Conservation (phyloP, 164 flowering plant species). For the Chimonanthus praecox region DNA sequence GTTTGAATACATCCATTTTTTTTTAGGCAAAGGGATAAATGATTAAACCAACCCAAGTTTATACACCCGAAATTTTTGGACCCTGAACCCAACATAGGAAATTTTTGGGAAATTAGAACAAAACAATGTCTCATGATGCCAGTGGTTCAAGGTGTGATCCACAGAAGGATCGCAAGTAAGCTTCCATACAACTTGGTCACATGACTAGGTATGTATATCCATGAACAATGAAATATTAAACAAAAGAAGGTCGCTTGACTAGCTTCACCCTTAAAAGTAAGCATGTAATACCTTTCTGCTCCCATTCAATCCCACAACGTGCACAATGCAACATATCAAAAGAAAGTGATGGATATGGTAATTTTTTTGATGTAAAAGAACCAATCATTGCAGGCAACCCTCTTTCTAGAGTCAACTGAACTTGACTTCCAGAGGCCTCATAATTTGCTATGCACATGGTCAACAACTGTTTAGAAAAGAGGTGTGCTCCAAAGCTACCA, state of each 20-base stretch:
- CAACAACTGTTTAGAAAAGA: slow-evolving; percentile 69
- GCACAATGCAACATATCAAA: slow-evolving; percentile 99
- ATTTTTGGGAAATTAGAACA: too few relatives aligned
- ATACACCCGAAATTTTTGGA: too few relatives aligned
- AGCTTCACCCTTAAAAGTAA: not conserved
- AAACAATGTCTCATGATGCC: too few relatives aligned
- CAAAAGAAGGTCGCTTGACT: not conserved
- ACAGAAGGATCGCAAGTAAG: too few relatives aligned
- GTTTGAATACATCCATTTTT: too few relatives aligned
- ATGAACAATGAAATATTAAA: not conserved
- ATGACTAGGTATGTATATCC: too few relatives aligned
- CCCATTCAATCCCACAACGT: slow-evolving; percentile 87
- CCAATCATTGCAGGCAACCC: slow-evolving; percentile 99
- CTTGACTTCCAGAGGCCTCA: slow-evolving; percentile 96
- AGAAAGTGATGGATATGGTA: slow-evolving; percentile 90
- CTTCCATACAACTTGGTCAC: too few relatives aligned
- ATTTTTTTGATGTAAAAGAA: slow-evolving; percentile 66
- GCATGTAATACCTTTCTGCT: slow-evolving; percentile 62
- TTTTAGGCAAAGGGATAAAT: too few relatives aligned
- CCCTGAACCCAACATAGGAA: too few relatives aligned
- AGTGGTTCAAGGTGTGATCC: too few relatives aligned
- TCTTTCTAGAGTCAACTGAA: slow-evolving; percentile 96
- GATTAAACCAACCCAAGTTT: too few relatives aligned
- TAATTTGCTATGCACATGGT: slow-evolving; percentile 93
- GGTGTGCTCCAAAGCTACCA: slow-evolving; percentile 99